Base-by-base conservation (phyloP, 2,329 filamentous ascomycete species). In the Epichloe brachyelytri region DNA sequence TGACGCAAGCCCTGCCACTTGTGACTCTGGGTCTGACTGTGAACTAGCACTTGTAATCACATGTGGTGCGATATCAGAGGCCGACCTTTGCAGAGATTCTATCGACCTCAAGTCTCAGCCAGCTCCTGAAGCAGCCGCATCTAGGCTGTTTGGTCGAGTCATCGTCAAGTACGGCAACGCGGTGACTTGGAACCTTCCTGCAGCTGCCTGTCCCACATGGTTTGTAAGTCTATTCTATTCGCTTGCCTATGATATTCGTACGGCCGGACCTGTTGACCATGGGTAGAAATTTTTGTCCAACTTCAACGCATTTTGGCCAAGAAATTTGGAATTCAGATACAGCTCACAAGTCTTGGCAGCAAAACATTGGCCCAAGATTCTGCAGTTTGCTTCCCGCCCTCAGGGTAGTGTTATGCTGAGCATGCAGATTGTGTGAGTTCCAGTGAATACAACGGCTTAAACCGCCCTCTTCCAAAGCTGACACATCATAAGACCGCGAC, bases 251-350 rank as follows among this genome's bases (percentile, higher is more conserved):
- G 17, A 22, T n/a, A 15, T 14, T 3, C 20, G 12, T 37, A 30
- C 26, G 26, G 8, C 26, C 26, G 26, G 8, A 30, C 26, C 26
- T 46, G 44, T 45, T 60, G 44, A 60, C 41, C 6, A 26, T 1
- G 11, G 1, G 20, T 61, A 64, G 70, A 58, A 58, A 3, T 73
- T 74, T 44, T 40, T 71, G 2, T 62, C 68, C 1, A 68, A 70
- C 41, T 74, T 74, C 43, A 60, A 62, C 40, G 63, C 66, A 5
- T 72, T 72, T 52, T 74, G 71, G 69, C 70, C 71, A 1, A 57
- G 58, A 10, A 54, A 55, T 2, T 51, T 71, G 1, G 62, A 64
- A n/a, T 71, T 74, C 36, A 65, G 59, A 44, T 62, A 64, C 22
- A 62, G 62, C 17, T 59, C 60, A 7, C 62, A 62, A 43, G 48